Evolutionary conservation across 805 yeast species (phyloP).

Genomic region (Yarrowia sp.): DNA sequence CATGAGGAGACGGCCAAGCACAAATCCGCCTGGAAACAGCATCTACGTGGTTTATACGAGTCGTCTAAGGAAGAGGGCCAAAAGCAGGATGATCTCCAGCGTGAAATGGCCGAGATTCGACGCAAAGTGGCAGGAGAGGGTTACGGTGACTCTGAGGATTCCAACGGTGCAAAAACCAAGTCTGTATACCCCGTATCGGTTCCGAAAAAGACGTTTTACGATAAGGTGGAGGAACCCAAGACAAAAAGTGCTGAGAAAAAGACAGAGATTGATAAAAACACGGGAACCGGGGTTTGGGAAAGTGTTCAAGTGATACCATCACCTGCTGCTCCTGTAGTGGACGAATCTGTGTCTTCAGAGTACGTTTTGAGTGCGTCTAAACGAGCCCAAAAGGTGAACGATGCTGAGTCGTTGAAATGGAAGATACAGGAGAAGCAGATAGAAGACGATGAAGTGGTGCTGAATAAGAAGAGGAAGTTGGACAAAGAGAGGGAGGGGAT

Average conservation of each 20-base stretch:
- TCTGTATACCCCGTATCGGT: neutral
- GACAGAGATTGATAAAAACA: conserved; percentile 11
- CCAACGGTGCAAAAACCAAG: neutral
- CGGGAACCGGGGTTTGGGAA: conserved; percentile 26
- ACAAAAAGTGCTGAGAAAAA: neutral
- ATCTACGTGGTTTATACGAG: conserved; percentile 34
- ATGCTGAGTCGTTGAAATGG: conserved; percentile 3
- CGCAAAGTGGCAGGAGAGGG: conserved; percentile 12
- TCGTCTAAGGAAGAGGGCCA: neutral
- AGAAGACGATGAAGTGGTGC: conserved; percentile 40
- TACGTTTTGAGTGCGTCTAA: conserved; percentile 24
- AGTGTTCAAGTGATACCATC: conserved; percentile 10
- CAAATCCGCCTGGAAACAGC: conserved; percentile 39
- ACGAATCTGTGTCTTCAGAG: neutral
- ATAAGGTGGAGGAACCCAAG: neutral
- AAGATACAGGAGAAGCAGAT: conserved; percentile 43
- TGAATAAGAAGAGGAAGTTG: conserved; percentile 1
- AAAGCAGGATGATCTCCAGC: conserved; percentile 18
- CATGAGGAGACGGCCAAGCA: conserved; percentile 40
- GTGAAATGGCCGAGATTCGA: conserved; percentile 21
- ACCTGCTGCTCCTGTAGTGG: conserved; percentile 3
- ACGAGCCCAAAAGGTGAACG: conserved; percentile 19
- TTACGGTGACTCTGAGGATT: neutral
- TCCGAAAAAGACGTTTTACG: conserved; percentile 16
- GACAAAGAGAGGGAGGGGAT: neutral